phyloP scores from a whole-genome alignment of 108 stramenopile species.

The Nitzschia inconspicua region DNA sequence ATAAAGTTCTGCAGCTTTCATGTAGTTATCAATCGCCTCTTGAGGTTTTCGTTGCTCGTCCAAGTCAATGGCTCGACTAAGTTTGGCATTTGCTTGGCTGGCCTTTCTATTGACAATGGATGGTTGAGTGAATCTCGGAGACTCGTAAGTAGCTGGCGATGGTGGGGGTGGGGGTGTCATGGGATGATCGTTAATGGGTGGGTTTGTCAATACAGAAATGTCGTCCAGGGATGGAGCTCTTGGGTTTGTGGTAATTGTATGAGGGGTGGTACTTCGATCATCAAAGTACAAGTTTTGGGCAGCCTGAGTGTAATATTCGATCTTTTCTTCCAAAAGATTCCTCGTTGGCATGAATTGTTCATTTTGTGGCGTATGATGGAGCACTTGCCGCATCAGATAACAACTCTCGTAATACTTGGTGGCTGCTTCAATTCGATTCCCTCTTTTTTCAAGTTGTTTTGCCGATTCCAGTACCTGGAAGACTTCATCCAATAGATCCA shows the following conservation, averaged over 20 bases:
- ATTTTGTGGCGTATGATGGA: conserved; percentile 15
- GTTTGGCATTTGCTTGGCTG: conserved; percentile 35
- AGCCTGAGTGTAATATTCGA: conserved; percentile 36
- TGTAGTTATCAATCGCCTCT: conserved; percentile 40
- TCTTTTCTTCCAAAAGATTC: conserved; percentile 45
- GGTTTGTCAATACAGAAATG: conserved; percentile 4
- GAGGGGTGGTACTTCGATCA: conserved; percentile 10
- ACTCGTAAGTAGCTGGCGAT: neutral
- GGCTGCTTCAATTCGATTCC: conserved; percentile 40
- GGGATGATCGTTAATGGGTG: neutral
- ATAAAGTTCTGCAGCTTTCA: conserved; percentile 51
- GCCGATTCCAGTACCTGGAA: conserved; percentile 55
- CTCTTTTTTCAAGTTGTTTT: conserved; percentile 33
- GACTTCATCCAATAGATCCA: conserved; percentile 43
- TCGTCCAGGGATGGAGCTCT: neutral
- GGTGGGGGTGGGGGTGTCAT: neutral
- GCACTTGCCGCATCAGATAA: conserved; percentile 49
- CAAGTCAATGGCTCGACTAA: conserved; percentile 43
- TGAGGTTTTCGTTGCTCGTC: conserved; percentile 39
- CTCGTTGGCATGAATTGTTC: neutral
- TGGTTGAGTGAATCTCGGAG: conserved; percentile 9
- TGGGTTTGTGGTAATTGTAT: neutral
- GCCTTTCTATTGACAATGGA: conserved; percentile 7
- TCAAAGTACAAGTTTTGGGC: conserved; percentile 39
- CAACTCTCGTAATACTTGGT: conserved; percentile 61